Conservation (phyloP, 352 stramenopile genomes). For the Globisporangium yorkense region DNA sequence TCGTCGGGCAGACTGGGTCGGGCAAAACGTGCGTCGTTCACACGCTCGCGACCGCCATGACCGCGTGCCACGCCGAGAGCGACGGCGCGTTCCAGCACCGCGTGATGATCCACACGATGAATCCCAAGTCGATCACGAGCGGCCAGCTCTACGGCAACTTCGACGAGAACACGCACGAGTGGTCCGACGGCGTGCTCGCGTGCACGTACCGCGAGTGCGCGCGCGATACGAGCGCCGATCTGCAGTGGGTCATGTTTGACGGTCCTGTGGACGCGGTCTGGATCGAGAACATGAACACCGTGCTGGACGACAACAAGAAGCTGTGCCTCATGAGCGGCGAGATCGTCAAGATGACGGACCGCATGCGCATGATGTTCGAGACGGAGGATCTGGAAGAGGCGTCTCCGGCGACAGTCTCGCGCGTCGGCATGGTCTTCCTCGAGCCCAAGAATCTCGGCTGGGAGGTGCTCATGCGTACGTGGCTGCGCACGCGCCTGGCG, state of each 20-base stretch:
- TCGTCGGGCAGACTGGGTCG: slow-evolving; percentile 90
- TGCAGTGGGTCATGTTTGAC: slow-evolving; percentile 94
- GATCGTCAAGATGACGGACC: slow-evolving; percentile 93
- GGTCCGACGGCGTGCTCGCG: slow-evolving; percentile 92
- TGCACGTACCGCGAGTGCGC: slow-evolving; percentile 93
- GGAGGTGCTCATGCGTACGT: slow-evolving; percentile 85
- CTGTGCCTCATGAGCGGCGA: slow-evolving; percentile 93
- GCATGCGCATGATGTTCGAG: slow-evolving; percentile 96
- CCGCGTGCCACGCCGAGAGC: slow-evolving; percentile 51
- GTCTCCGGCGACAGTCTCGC: slow-evolving; percentile 87
- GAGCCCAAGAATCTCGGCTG: slow-evolving; percentile 89
- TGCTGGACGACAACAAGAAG: slow-evolving; percentile 93
- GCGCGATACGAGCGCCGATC: slow-evolving; percentile 66
- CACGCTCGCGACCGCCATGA: slow-evolving; percentile 74
- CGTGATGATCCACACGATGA: slow-evolving; percentile 88
- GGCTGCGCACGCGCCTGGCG: slow-evolving; percentile 62
- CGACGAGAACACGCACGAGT: slow-evolving; percentile 93
- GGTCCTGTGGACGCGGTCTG: slow-evolving; percentile 91
- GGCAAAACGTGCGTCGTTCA: slow-evolving; percentile 93
- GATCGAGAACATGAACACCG: slow-evolving; percentile 97
- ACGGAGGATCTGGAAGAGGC: slow-evolving; percentile 89
- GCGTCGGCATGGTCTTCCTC: slow-evolving; percentile 92
- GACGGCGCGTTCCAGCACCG: slow-evolving; percentile 50
- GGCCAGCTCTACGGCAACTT: slow-evolving; percentile 94
- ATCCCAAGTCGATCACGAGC: slow-evolving; percentile 93